A percentile compares a stretch with the other conserved stretches of the same genome.
These are phyloP conservation scores for Apiospora marii DNA, from an alignment of 2,329 filamentous ascomycete genomes.

Conservation along the genomic window DNA sequence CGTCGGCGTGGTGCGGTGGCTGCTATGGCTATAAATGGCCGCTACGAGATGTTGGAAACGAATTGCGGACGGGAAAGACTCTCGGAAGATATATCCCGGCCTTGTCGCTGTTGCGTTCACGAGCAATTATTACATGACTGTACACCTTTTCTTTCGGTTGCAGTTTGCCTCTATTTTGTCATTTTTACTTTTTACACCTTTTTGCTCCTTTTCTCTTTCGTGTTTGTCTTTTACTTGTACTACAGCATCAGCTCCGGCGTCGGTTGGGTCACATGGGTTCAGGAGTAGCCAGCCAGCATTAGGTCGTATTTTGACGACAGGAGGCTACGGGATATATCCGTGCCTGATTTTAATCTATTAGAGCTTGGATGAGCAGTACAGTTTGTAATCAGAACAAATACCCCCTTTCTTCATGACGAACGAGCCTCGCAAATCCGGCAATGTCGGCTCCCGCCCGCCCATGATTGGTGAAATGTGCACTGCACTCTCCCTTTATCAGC, in stretches of 20 bases:
- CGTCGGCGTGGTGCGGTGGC: slow-evolving; percentile 73
- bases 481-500: neutral
- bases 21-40: slow-evolving; percentile 75
- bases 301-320: neutral
- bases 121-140: slow-evolving; percentile 5
- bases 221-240: neutral
- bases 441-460: neutral
- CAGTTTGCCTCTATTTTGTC: neutral
- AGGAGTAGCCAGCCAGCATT: slow-evolving; percentile 11
- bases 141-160: neutral
- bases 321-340: slow-evolving; percentile 5
- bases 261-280: slow-evolving; percentile 14
- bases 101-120: neutral
- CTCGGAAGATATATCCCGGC: neutral
- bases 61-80: neutral
- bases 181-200: neutral
- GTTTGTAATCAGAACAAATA: slow-evolving; percentile 11
- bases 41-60: neutral
- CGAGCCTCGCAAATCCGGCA: neutral
- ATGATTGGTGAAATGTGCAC: neutral
- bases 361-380: slow-evolving; percentile 18
- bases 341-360: slow-evolving; percentile 12
- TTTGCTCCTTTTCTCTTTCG: neutral
- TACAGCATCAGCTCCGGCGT: slow-evolving; percentile 20
- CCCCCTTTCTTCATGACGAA: slow-evolving; percentile 4